Evolutionary conservation across 805 yeast genomes (phyloP).

Genomic region (Metschnikowia similis): DNA sequence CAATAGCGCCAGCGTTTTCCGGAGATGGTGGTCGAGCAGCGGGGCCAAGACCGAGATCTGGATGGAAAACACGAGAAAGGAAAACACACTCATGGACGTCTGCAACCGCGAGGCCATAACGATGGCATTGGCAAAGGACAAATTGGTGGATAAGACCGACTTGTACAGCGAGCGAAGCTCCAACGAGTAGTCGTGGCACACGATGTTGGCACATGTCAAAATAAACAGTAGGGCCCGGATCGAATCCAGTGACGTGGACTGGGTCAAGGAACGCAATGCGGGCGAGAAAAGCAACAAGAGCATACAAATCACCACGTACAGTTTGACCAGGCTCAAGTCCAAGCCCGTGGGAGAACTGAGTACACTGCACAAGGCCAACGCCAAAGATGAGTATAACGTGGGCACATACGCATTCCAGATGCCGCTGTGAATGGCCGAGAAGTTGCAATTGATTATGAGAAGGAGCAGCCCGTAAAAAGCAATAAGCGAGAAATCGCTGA

Average conservation of each 20-base stretch:
- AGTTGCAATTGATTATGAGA: conserved; percentile 61
- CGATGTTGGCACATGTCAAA: conserved; percentile 64
- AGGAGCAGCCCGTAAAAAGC: conserved; percentile 63
- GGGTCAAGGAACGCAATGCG: conserved; percentile 79
- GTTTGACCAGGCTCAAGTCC: conserved; percentile 19
- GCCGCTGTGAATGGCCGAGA: conserved; percentile 52
- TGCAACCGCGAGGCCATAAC: conserved; percentile 84
- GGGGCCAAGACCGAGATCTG: conserved; percentile 73
- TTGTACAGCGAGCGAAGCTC: conserved; percentile 35
- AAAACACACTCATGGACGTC: conserved; percentile 73
- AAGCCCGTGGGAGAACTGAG: conserved; percentile 5
- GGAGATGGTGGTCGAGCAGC: conserved; percentile 56
- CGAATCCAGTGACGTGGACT: conserved; percentile 87
- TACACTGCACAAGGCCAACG: conserved; percentile 1
- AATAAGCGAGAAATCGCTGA: conserved; percentile 66
- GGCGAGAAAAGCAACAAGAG: conserved; percentile 80
- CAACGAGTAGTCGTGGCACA: conserved; percentile 64
- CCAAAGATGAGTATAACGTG: conserved; percentile 24
- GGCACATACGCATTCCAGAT: conserved; percentile 50
- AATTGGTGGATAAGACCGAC: conserved; percentile 72
- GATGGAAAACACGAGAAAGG: conserved; percentile 72
- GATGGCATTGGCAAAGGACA: conserved; percentile 80
- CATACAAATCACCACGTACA: conserved; percentile 64
- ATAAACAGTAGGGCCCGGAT: conserved; percentile 90
- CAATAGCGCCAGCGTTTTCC: conserved; percentile 31